These are phyloP conservation scores for Acer campestre DNA, from an alignment of 345 rosid genomes.

Conservation along the genomic window DNA sequence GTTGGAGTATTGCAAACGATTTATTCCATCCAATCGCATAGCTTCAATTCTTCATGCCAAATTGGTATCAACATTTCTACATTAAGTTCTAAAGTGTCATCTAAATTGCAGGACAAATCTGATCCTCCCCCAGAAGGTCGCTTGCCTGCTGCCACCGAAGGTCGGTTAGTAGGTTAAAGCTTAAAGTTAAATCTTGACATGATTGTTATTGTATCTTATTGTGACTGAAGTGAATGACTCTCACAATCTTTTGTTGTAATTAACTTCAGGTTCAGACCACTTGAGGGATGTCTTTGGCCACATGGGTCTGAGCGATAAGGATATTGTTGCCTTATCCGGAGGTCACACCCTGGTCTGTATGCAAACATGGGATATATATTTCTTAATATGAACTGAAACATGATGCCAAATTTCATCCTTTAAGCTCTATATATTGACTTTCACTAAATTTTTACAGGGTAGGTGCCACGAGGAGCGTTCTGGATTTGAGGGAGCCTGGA, in stretches of 20 bases:
- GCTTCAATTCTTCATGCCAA: not conserved
- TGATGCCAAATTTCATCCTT: not conserved
- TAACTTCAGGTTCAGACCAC: constrained; percentile 68
- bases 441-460: constrained; percentile 45
- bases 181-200: not conserved
- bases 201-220: not conserved
- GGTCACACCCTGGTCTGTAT: constrained; percentile 78
- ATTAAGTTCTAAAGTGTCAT: not conserved
- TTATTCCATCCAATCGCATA: not conserved
- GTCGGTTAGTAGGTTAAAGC: constrained; percentile 28
- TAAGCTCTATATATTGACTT: not conserved
- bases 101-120: constrained; percentile 65
- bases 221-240: not conserved
- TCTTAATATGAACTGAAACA: not conserved
- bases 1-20: not conserved
- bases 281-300: constrained; percentile 80
- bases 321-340: constrained; percentile 86
- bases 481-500: constrained; percentile 96
- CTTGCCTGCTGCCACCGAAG: constrained; percentile 80
- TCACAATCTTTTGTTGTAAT: not conserved
- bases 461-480: constrained; percentile 96
- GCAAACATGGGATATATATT: not conserved
- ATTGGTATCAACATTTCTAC: not conserved
- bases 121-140: constrained; percentile 92
- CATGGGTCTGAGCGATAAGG: constrained; percentile 87